A percentile compares a stretch with the other conserved stretches of the same genome.
These are phyloP conservation scores for Oemleria cerasiformis DNA, from an alignment of 306 rosid species.

Conservation along the genomic window DNA sequence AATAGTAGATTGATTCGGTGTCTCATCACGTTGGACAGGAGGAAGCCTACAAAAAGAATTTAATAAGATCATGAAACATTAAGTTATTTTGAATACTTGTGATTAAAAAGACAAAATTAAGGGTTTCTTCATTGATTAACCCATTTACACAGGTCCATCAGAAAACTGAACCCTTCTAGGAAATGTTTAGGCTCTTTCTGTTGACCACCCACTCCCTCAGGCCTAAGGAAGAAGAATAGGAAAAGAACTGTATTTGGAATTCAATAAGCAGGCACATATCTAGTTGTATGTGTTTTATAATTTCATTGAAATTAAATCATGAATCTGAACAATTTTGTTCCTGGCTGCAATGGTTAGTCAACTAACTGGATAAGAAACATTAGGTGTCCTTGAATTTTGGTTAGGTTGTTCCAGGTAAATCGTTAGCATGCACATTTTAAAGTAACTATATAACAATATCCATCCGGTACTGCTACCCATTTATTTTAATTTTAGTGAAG, in stretches of 20 bases:
- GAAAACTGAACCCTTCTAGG: neutral
- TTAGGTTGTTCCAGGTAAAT: neutral
- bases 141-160: neutral
- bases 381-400: neutral
- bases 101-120: neutral
- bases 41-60: neutral
- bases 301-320: neutral
- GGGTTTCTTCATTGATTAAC: neutral
- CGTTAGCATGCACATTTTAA: too few relatives aligned
- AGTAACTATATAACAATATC: too few relatives aligned
- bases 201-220: neutral
- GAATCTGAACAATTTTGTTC: neutral
- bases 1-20: neutral
- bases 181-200: too few relatives aligned
- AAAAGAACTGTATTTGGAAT: neutral
- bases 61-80: conserved; percentile 4
- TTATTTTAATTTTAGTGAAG: neutral
- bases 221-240: neutral
- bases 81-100: neutral
- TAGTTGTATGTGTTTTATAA: neutral
- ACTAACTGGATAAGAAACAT: neutral
- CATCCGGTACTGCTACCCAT: neutral
- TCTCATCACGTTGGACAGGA: conserved; percentile 8
- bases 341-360: neutral
- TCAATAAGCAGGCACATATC: neutral